Base-by-base conservation (phyloP, 768 basidiomycete genomes). In the Tylopilus sp. region DNA sequence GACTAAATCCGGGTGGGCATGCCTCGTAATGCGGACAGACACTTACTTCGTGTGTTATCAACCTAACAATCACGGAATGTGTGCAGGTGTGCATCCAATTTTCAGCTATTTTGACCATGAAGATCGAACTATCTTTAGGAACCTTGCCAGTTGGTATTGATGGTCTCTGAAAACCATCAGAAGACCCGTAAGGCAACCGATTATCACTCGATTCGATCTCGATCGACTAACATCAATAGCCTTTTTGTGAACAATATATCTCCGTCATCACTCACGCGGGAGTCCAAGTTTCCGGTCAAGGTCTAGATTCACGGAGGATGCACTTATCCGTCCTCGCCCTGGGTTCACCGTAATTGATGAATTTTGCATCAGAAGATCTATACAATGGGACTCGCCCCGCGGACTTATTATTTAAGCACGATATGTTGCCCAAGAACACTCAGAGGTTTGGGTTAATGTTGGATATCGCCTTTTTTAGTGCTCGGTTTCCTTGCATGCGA, bases 251-350 rank as follows among this genome's bases (percentile, higher is more conserved):
- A 89, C 63, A 80, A 88, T 42, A 78, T 80, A 30, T 68, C 74
- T 25, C 89, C 84, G 19, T 78, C 78, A 4, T 73, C 69, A 50
- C 64, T 64, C 58, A 67, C 63, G 70, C 73, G 76, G 43, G 63
- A 63, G 14, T 70, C 71, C 49, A 71, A 65, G 24, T 81, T 85
- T 54, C 83, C 86, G 2, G 87, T 89, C 49, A 85, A 78, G 53
- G 77, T 89, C 4, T 90, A 87, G 69, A 83, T 90, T 28, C 88
- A 91, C 52, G 88, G 87, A 66, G 87, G 86, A 85, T 86, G 63
- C 17, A 73, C 52, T 24, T 28, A 19, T n/a, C 26, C 24, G 30
- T 37, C 9, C 17, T 26, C 12, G 12, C 28, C 34, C n/a, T 26
- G 19, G 3, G 26, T 24, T 34, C 8, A 16, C 21, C 17, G 19